These are phyloP conservation scores for Nepenthes gracilis DNA, from an alignment of 148 eudicot genomes.

Conservation along the genomic window DNA sequence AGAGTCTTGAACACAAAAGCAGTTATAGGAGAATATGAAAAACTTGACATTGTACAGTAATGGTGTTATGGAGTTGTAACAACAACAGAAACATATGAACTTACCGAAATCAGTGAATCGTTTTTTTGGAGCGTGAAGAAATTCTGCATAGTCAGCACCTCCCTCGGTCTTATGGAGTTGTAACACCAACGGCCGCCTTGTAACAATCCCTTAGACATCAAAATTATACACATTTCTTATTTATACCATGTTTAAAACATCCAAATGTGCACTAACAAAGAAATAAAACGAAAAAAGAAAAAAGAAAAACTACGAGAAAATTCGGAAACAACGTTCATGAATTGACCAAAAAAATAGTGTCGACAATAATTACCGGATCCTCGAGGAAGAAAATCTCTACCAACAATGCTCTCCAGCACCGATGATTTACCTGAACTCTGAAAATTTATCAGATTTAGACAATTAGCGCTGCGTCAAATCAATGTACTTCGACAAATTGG, in stretches of 20 bases:
- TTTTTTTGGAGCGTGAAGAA: constrained; percentile 85
- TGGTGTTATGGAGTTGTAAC: not conserved
- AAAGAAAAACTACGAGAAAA: not conserved
- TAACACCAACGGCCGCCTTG: constrained; percentile 89
- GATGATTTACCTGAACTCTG: constrained; percentile 99
- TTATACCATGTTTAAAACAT: too few relatives aligned
- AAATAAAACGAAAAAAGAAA: too few relatives aligned
- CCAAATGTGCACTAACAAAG: not conserved
- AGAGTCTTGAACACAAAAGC: too few relatives aligned
- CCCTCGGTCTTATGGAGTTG: constrained; percentile 86
- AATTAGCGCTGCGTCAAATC: constrained; percentile 1
- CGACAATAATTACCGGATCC: constrained; percentile 62
- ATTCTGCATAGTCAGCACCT: constrained; percentile 85
- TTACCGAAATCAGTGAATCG: constrained; percentile 68
- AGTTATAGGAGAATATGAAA: too few relatives aligned
- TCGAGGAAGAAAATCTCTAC: constrained; percentile 98
- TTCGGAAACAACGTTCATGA: not conserved
- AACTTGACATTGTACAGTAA: too few relatives aligned
- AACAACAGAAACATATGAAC: constrained; percentile 4
- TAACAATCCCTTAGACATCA: constrained; percentile 61
- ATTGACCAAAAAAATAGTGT: not conserved
- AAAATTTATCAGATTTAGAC: not conserved
- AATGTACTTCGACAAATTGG: not conserved
- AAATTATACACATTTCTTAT: not conserved
- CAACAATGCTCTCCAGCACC: constrained; percentile 89